phyloP scores from a whole-genome alignment of 768 basidiomycete species.

The Agaricus sinodeliciosus region DNA sequence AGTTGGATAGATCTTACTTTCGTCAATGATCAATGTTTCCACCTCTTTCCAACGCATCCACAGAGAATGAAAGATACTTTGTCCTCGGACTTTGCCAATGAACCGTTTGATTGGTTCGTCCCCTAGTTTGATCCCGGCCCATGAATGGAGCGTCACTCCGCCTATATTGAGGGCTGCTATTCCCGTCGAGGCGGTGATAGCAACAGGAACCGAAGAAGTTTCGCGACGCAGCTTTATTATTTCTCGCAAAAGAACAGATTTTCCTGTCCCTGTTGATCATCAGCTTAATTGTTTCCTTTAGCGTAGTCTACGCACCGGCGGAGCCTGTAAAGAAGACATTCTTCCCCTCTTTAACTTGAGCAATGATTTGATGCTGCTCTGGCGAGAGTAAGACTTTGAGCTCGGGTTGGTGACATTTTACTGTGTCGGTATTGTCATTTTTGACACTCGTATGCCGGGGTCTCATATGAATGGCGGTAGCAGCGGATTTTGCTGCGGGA shows the following conservation, averaged over 20 bases:
- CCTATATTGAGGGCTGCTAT: slow-evolving; percentile 82
- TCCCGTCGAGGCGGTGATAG: slow-evolving; percentile 74
- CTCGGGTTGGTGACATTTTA: slow-evolving; percentile 1
- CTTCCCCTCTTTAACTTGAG: slow-evolving; percentile 47
- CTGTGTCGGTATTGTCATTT: neutral
- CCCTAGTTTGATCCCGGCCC: slow-evolving; percentile 78
- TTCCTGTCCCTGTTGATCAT: slow-evolving; percentile 56
- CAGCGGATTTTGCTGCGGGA: neutral
- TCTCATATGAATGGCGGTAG: neutral
- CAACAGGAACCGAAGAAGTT: slow-evolving; percentile 32
- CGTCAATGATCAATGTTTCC: slow-evolving; percentile 73
- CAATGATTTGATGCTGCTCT: slow-evolving; percentile 45
- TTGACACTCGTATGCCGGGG: neutral
- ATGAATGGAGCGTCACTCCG: slow-evolving; percentile 75
- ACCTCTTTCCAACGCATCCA: slow-evolving; percentile 57
- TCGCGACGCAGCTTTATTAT: slow-evolving; percentile 48
- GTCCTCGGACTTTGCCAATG: slow-evolving; percentile 45
- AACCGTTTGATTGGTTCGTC: slow-evolving; percentile 45
- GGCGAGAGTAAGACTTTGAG: slow-evolving; percentile 34
- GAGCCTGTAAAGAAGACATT: slow-evolving; percentile 86
- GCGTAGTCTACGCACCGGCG: slow-evolving; percentile 47
- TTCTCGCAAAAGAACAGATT: slow-evolving; percentile 73
- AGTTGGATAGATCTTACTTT: slow-evolving; percentile 43
- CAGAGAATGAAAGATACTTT: slow-evolving; percentile 29
- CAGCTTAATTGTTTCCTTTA: neutral